Percentiles rank a stretch among this genome's conserved stretches.
phyloP scores from a whole-genome alignment of 2,329 filamentous ascomycete genomes.

The Trichoderma gracile region DNA sequence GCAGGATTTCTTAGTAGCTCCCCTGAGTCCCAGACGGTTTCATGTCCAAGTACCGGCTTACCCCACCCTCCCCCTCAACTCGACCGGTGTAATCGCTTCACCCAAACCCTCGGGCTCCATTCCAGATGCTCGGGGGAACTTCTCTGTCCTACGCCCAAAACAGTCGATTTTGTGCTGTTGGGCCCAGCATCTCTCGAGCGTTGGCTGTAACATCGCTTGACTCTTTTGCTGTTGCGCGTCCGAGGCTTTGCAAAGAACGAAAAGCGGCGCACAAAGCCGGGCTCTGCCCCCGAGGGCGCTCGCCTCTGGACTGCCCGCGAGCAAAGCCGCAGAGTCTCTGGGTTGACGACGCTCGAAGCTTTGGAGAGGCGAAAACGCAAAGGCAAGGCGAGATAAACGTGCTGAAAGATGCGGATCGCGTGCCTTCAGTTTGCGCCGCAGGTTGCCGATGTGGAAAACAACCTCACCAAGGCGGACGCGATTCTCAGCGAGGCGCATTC shows the following conservation, averaged over 20 bases:
- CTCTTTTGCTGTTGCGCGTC: background rate
- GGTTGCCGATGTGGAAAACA: conserved; percentile 69
- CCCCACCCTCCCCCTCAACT: conserved; percentile 15
- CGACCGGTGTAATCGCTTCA: conserved; percentile 3
- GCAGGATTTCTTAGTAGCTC: background rate
- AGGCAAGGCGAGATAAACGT: background rate
- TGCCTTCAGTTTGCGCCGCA: conserved; percentile 72
- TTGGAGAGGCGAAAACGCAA: background rate
- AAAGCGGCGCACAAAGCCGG: conserved; percentile 5
- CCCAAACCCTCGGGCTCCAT: conserved; percentile 15
- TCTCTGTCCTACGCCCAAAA: conserved; percentile 14
- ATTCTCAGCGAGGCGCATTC: conserved; percentile 57
- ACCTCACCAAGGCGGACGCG: conserved; percentile 66
- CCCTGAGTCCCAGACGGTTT: background rate
- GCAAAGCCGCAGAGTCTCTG: background rate
- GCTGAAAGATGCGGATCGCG: conserved; percentile 62
- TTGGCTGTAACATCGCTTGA: background rate
- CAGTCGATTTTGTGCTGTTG: conserved; percentile 7
- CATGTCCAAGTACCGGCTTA: conserved; percentile 5
- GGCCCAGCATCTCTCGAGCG: conserved; percentile 1
- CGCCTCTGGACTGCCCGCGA: background rate
- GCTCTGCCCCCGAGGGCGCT: conserved; percentile 13
- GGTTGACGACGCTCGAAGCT: background rate
- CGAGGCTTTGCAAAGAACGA: background rate
- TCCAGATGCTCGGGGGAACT: conserved; percentile 1